Evolutionary conservation across 345 rosid species (phyloP), one percentile per base, ranked within the genome.

Genomic region (Theobroma cacao): DNA sequence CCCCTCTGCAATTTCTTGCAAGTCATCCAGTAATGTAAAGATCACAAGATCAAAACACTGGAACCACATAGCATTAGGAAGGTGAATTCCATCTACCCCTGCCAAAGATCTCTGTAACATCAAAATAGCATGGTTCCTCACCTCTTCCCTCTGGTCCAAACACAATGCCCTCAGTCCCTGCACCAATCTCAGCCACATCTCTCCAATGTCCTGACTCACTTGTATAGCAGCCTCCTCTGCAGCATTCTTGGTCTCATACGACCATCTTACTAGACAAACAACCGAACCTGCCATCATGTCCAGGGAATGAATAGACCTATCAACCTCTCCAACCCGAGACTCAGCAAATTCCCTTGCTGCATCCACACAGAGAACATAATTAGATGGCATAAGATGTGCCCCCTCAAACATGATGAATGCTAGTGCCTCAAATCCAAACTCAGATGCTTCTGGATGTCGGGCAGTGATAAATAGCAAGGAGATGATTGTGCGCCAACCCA

Each of bases 341-440:
- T 85, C 92, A 14, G 97, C 94, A 88, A 92, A 92, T 85, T 92
- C 93, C 75, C 91, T 86, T 13, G 93, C 93, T n/a, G 94, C 94
- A 75, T 92, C 97, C 52, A 85, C 72, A 78, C 93, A 92, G 56
- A 90, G 90, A 78, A 84, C 75, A 67, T 82, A 92, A 84, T 92
- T 92, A 43, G 93, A 81, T 26, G 94, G 93, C 75, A 87, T 80
- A 64, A 90, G 71, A 78, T 90, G 88, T 22, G 87, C 86, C 38
- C 91, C 97, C 24, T 90, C 93, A 18, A 84, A 81, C 94, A 92
- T 92, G 59, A 89, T 87, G 79, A 90, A 92, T 62, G 81, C 61
- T 7, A 92, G 84, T 13, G 91, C 83, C 71, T 89, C 91, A 15
- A 90, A 92, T 61, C 97, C 97, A 11, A 88, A 79, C 71, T 88